phyloP scores from a whole-genome alignment of 2,329 filamentous ascomycete genomes.

The Neophaeococcomyces aloes region DNA sequence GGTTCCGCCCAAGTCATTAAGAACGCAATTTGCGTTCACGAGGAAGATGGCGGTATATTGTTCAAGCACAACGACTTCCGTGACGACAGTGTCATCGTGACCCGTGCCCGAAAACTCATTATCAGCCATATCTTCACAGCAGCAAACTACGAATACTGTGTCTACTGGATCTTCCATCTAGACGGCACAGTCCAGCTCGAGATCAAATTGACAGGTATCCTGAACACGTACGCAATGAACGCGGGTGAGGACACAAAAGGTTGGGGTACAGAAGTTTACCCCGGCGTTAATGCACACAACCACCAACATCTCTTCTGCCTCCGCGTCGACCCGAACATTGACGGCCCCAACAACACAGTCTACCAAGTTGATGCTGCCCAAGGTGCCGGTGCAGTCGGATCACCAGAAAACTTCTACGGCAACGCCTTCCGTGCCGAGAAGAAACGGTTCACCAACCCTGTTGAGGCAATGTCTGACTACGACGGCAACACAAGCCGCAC shows the following conservation, averaged over 20 bases:
- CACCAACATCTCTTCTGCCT: slow-evolving; percentile 93
- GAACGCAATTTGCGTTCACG: slow-evolving; percentile 91
- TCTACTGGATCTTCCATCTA: slow-evolving; percentile 84
- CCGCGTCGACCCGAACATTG: slow-evolving; percentile 75
- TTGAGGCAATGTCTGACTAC: slow-evolving; percentile 65
- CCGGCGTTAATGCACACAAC: slow-evolving; percentile 86
- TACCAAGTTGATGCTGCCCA: slow-evolving; percentile 69
- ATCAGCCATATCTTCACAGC: slow-evolving; percentile 90
- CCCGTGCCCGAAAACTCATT: slow-evolving; percentile 72
- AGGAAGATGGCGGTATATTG: slow-evolving; percentile 81
- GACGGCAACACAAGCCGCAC: slow-evolving; percentile 67
- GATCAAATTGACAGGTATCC: slow-evolving; percentile 80
- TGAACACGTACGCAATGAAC: slow-evolving; percentile 81
- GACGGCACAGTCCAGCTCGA: slow-evolving; percentile 88
- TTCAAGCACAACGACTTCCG: slow-evolving; percentile 95
- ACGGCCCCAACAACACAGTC: slow-evolving; percentile 73
- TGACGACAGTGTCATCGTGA: slow-evolving; percentile 77
- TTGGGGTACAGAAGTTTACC: slow-evolving; percentile 87
- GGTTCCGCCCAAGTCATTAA: slow-evolving; percentile 73
- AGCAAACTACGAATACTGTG: slow-evolving; percentile 88
- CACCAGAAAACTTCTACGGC: slow-evolving; percentile 72
- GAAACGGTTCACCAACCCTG: slow-evolving; percentile 64
- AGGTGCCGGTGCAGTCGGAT: slow-evolving; percentile 65
- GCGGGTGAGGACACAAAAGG: slow-evolving; percentile 70
- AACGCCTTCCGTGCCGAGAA: slow-evolving; percentile 83